Evolutionary conservation across 495 filamentous ascomycete genomes (phyloP).

Genomic region (Aspergillus biplanus): DNA sequence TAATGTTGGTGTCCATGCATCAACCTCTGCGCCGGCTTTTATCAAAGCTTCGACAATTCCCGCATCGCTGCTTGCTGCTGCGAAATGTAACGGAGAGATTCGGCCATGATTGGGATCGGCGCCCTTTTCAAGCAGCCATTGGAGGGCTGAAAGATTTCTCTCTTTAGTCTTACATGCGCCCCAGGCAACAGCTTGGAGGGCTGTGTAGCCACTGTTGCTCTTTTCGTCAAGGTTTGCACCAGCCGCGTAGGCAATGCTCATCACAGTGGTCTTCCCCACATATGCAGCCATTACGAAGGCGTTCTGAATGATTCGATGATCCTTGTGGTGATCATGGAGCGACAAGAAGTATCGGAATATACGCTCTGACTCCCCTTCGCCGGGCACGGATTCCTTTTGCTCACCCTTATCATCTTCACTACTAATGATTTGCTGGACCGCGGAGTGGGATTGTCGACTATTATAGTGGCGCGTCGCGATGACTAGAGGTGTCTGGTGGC

Average conservation of each 20-base stretch:
- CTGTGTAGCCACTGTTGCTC: neutral
- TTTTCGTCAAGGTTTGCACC: neutral
- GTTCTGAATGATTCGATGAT: conserved; percentile 1
- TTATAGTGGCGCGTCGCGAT: neutral
- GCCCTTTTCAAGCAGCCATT: neutral
- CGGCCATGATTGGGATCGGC: neutral
- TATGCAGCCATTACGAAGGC: neutral
- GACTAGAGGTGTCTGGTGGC: neutral
- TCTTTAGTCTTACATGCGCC: neutral
- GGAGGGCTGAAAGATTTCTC: neutral
- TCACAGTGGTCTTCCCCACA: neutral
- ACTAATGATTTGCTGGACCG: neutral
- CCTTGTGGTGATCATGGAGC: neutral
- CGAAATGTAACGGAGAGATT: neutral
- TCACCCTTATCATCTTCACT: neutral
- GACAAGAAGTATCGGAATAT: neutral
- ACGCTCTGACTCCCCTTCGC: neutral
- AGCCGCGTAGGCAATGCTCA: neutral
- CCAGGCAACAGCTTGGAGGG: neutral
- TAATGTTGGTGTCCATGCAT: neutral
- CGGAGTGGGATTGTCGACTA: neutral
- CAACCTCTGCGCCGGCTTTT: neutral
- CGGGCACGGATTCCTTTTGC: too few species aligned
- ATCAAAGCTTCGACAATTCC: neutral
- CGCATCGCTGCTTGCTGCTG: neutral